Conservation (phyloP, 2,329 filamentous ascomycete species). For the Botrytis medusae region DNA sequence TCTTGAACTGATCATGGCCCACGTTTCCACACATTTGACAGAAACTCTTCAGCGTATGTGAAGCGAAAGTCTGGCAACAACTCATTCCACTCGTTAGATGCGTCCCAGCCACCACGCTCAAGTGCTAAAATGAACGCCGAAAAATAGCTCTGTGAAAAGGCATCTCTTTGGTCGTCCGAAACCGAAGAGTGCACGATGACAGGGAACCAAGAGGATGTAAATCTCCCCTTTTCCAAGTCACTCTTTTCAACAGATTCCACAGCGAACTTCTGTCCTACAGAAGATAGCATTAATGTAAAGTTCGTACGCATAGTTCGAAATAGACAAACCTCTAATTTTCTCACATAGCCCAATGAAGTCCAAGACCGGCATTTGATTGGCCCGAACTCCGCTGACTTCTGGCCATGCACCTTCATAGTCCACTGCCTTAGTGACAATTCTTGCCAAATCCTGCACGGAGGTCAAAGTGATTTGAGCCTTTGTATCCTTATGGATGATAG, state of each 20-base stretch:
- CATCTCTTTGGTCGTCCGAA: constrained; percentile 38
- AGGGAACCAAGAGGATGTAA: constrained; percentile 46
- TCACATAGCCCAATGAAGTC: not conserved
- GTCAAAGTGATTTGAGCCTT: constrained; percentile 48
- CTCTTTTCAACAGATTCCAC: constrained; percentile 48
- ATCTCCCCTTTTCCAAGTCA: constrained; percentile 48
- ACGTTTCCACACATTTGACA: constrained; percentile 37
- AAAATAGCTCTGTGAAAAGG: constrained; percentile 40
- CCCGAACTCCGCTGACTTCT: constrained; percentile 31
- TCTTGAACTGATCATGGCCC: not conserved
- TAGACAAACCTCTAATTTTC: constrained; percentile 42
- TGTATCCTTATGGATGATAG: constrained; percentile 44
- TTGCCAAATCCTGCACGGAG: constrained; percentile 46
- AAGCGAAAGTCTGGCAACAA: constrained; percentile 48
- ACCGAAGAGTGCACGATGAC: constrained; percentile 40
- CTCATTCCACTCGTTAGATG: constrained; percentile 47
- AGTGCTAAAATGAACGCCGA: constrained; percentile 46
- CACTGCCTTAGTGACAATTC: constrained; percentile 39
- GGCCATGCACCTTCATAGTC: constrained; percentile 41
- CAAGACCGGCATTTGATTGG: not conserved
- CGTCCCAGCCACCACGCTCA: constrained; percentile 45
- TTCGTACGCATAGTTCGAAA: not conserved
- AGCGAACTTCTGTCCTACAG: constrained; percentile 40
- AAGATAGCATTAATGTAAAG: constrained; percentile 22
- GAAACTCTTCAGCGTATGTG: constrained; percentile 44